These are phyloP conservation scores for Starmera dryadoides DNA, from an alignment of 805 yeast species.

Conservation along the genomic window DNA sequence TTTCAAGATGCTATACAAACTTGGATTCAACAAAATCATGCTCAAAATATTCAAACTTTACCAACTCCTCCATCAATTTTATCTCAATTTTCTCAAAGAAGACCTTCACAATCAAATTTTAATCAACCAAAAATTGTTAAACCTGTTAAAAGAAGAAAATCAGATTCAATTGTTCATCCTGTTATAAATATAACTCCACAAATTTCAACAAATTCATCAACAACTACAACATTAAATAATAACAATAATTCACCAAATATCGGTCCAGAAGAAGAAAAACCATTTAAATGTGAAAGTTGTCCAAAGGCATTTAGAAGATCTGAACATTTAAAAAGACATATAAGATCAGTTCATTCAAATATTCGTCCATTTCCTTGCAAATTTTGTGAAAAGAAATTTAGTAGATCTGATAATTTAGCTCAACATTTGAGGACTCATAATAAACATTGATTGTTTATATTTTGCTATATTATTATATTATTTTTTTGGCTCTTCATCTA, in stretches of 20 bases:
- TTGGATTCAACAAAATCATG: slow-evolving; percentile 19
- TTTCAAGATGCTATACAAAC: slow-evolving; percentile 18
- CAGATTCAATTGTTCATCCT: slow-evolving; percentile 15
- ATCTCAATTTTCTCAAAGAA: slow-evolving; percentile 1
- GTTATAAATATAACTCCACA: not conserved
- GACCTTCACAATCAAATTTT: slow-evolving; percentile 2
- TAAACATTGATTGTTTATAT: slow-evolving; percentile 1
- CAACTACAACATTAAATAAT: not conserved
- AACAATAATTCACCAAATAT: not conserved
- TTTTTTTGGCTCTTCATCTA: not conserved
- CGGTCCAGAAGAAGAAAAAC: slow-evolving; percentile 28
- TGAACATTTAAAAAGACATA: slow-evolving; percentile 70
- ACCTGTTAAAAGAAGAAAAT: slow-evolving; percentile 15
- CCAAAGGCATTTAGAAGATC: slow-evolving; percentile 61
- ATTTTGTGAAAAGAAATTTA: slow-evolving; percentile 55
- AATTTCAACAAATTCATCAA: not conserved
- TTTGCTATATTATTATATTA: not conserved
- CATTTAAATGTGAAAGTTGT: slow-evolving; percentile 57
- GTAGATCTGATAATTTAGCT: slow-evolving; percentile 57
- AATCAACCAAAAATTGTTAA: slow-evolving; percentile 1
- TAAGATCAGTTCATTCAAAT: slow-evolving; percentile 63
- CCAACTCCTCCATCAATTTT: not conserved
- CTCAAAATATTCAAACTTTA: not conserved
- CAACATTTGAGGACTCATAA: slow-evolving; percentile 59
- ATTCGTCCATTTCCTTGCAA: slow-evolving; percentile 63